Evolutionary conservation across 1,139 yeast species (phyloP).

Genomic region (Kodamaea plutei): DNA sequence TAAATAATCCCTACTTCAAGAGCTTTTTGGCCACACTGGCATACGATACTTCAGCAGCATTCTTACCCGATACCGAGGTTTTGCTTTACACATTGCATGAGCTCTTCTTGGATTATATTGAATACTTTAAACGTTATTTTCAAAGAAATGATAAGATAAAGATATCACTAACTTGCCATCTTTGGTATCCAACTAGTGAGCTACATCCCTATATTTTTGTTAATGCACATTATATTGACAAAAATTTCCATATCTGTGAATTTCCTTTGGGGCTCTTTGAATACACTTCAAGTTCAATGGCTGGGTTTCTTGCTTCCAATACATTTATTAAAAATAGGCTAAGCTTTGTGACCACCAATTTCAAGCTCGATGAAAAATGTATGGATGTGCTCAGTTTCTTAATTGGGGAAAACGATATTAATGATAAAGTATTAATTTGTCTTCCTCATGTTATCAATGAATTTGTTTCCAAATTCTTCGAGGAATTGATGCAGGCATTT

Average conservation of each 20-base stretch:
- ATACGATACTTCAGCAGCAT: slow-evolving; percentile 6
- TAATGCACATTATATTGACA: slow-evolving; percentile 18
- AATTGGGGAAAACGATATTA: slow-evolving; percentile 9
- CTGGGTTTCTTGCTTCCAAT: slow-evolving; percentile 12
- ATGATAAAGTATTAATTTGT: slow-evolving; percentile 16
- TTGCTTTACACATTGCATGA: slow-evolving; percentile 18
- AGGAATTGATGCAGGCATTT: slow-evolving; percentile 7
- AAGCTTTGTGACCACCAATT: slow-evolving; percentile 20
- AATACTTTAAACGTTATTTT: slow-evolving; percentile 18
- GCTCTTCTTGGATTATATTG: slow-evolving; percentile 18
- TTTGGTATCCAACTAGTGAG: slow-evolving; percentile 17
- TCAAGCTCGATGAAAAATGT: slow-evolving; percentile 15
- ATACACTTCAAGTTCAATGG: slow-evolving; percentile 9
- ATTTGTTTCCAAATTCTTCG: slow-evolving; percentile 11
- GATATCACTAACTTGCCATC: slow-evolving; percentile 20
- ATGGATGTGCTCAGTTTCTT: slow-evolving; percentile 16
- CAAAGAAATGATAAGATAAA: slow-evolving; percentile 7
- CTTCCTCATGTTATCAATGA: slow-evolving; percentile 16
- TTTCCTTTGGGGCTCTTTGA: slow-evolving; percentile 21
- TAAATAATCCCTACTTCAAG: slow-evolving; percentile 15
- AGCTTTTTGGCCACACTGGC: slow-evolving; percentile 11
- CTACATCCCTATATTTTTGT: slow-evolving; percentile 16
- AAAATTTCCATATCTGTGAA: slow-evolving; percentile 16
- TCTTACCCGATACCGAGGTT: slow-evolving; percentile 17
- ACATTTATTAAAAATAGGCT: slow-evolving; percentile 11